Evolutionary conservation across 1,284 basidiomycete species (phyloP), one percentile per base, ranked within the genome.

Genomic region (Naganishia albida): DNA sequence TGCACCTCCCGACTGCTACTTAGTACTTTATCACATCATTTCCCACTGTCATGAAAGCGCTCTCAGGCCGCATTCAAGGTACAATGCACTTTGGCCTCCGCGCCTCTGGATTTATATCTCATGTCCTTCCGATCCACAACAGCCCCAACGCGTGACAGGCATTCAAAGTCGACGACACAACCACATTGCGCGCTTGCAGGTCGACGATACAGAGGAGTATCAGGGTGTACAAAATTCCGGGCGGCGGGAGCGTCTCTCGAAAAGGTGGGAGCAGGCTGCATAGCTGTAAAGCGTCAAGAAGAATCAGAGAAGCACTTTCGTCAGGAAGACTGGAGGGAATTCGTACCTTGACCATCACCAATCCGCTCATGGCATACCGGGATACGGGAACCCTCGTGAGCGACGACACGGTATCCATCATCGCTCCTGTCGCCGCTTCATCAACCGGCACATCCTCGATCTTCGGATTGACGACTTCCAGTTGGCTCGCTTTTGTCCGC

Each of bases 221-320:
- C 57, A 60, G 28, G 38, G 25, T 3, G 34, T 60, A 60, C 10
- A 60, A 46, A 7, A 49, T 49, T 12, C 10, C 18, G 3, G 57
- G 20, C 10, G 57, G 46, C 4, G 57, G 57, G 1, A 50, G 34
- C 8, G 46, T 39, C 2, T n/a, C 38, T 2, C 57, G 57, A 7
- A 60, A 26, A 15, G 57, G 57, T 2, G 57, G 57, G 3, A 60
- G 48, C 3, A 60, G 57, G 25, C 40, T 60, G 39, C 48, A 57
- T 16, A 65, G 49, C 46, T 65, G 15, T 44, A 2, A 25, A 26
- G 18, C 23, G 13, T 25, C 26, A 13, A 52, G 18, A 25, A n/a
- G 34, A 34, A 34, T 34, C 10, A 34, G 34, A 34, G 34, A 6
- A 4, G 34, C 10, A 34, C 4, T 34, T 34, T 10, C 34, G 34